phyloP scores from a whole-genome alignment of 306 rosid genomes.

The Pterocarpus macrocarpus region DNA sequence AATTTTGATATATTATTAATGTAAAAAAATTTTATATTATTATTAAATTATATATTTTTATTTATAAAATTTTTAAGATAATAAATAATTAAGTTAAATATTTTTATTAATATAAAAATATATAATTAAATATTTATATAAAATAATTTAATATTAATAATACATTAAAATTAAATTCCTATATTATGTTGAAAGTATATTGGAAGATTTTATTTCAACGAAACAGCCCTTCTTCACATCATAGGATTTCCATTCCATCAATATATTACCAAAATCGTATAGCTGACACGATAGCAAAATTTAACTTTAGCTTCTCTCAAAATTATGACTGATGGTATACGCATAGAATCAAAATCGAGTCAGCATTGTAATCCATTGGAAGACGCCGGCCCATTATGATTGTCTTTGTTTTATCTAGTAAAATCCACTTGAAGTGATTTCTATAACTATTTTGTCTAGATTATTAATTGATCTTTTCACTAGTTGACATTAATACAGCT shows the following conservation, averaged over 20 bases:
- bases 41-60: too few relatives aligned
- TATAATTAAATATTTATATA: too few relatives aligned
- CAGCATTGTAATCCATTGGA: constrained; percentile 10
- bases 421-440: not conserved
- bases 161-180: too few relatives aligned
- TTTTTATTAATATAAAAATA: too few relatives aligned
- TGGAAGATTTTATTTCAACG: not conserved
- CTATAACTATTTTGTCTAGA: constrained; percentile 31
- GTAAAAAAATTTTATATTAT: too few relatives aligned
- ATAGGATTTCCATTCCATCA: not conserved
- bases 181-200: too few relatives aligned
- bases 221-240: not conserved
- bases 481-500: constrained; percentile 47
- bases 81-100: too few relatives aligned
- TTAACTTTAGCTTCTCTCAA: not conserved
- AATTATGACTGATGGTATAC: not conserved
- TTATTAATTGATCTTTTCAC: constrained; percentile 15
- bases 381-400: not conserved
- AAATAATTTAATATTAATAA: too few relatives aligned
- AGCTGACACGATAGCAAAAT: not conserved
- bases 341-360: constrained; percentile 9
- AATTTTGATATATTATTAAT: too few relatives aligned
- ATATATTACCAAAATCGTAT: not conserved
- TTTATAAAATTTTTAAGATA: too few relatives aligned
- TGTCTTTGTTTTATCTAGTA: not conserved